These are phyloP conservation scores for Tuber magnatum DNA, from an alignment of 495 filamentous ascomycete genomes.

Conservation along the genomic window DNA sequence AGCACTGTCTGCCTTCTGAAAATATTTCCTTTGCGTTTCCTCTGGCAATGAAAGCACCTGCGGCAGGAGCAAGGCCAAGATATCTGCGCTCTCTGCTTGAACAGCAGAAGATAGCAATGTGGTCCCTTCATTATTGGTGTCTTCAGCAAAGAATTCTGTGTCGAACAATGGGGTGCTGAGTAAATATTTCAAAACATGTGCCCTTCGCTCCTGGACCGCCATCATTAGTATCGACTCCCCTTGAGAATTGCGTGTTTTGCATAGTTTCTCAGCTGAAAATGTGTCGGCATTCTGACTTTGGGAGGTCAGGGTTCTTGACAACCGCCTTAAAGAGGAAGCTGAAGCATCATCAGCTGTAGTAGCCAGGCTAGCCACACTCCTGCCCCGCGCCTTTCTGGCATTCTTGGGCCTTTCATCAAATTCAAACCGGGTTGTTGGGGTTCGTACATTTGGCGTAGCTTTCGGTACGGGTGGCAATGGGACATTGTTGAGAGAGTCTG, in stretches of 20 bases:
- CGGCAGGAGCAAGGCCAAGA: conserved; percentile 68
- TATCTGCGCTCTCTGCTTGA: conserved; percentile 67
- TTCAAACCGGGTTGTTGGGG: conserved; percentile 33
- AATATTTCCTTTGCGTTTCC: conserved; percentile 52
- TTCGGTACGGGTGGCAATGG: conserved; percentile 18
- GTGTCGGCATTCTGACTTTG: conserved; percentile 37
- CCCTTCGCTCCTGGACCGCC: conserved; percentile 72
- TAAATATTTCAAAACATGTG: conserved; percentile 66
- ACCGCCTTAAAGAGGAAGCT: conserved; percentile 22
- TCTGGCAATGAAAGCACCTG: conserved; percentile 53
- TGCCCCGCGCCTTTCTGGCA: conserved; percentile 23
- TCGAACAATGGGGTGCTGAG: conserved; percentile 52
- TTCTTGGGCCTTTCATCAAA: conserved; percentile 24
- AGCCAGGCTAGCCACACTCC: conserved; percentile 34
- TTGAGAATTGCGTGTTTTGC: conserved; percentile 36
- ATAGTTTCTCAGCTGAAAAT: conserved; percentile 37
- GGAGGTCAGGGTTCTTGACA: conserved; percentile 33
- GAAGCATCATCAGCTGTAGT: conserved; percentile 34
- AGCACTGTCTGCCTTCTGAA: conserved; percentile 68
- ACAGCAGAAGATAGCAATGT: conserved; percentile 91
- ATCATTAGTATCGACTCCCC: conserved; percentile 94
- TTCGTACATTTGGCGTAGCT: conserved; percentile 25
- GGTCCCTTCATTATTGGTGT: conserved; percentile 79
- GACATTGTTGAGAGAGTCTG: conserved; percentile 29
- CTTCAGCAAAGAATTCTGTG: conserved; percentile 67